Base-by-base conservation (phyloP, 2,329 filamentous ascomycete genomes). In the Verruconis gallopava region DNA sequence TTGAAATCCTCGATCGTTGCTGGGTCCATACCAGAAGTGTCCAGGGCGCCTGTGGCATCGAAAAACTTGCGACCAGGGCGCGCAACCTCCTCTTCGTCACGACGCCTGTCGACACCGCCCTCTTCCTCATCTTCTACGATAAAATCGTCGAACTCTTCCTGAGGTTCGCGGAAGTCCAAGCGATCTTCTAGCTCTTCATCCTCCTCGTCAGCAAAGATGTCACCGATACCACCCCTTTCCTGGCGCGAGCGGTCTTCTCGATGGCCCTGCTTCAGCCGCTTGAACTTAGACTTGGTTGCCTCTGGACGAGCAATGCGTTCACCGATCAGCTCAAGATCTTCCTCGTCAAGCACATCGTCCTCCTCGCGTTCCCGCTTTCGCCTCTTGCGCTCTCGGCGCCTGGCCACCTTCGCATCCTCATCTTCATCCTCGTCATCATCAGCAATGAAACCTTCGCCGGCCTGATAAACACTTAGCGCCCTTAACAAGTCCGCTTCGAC, bases 191-290 rank as follows among this genome's bases (percentile, higher is more conserved):
- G 60, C 3, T 66, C 76, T 14, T 82, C 77, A 42, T 93, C 88
- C 47, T 96, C 89, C 41, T 95, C 89, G 50, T 94, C 89, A 25
- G 85, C 88, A 61, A 98, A 98, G 50, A 98, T 96, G 51, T 95
- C 81, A 50, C 86, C 81, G 13, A 96, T 75, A 18, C 81, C 85
- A 47, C 81, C 79, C 32, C 77, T 72, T 49, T 79, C 72, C 50
- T 66, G 68, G 19, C 68, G 68, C 17, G 67, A 59, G 40, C 76
- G 72, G 38, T 85, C 76, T 48, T 85, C 79, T 46, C 82, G 75
- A 50, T 89, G 85, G 42, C 91, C 89, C 49, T 85, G 84, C 69
- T 96, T 98, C 43, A 98, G 75, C 32, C 91, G 83, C 64, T 98
- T 98, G 70, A 93, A 93, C 58, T 94, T 93, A 51, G 81, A 80